Evolutionary conservation across 441 rosid genomes (phyloP).

Genomic region (Croton laevigatus): DNA sequence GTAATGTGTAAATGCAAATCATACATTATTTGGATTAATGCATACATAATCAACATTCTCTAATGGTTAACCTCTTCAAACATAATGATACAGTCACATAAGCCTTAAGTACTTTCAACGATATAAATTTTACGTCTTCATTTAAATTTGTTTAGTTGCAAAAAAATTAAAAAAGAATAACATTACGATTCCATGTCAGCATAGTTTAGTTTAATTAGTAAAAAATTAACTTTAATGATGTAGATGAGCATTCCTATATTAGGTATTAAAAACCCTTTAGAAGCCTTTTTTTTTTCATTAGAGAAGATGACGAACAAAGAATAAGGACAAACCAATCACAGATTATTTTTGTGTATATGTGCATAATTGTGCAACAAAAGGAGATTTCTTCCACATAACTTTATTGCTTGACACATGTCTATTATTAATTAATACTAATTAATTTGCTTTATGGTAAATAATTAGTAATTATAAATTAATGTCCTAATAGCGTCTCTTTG

Average conservation of each 20-base stretch:
- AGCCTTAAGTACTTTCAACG: too few relatives aligned
- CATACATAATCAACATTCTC: too few relatives aligned
- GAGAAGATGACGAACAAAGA: constrained; percentile 19
- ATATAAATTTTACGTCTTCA: too few relatives aligned
- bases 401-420: constrained; percentile 45
- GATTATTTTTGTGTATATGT: constrained; percentile 31
- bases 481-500: constrained; percentile 24
- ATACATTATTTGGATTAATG: too few relatives aligned
- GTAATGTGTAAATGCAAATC: too few relatives aligned
- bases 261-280: constrained; percentile 9
- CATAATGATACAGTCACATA: too few relatives aligned
- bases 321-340: constrained; percentile 44
- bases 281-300: not conserved
- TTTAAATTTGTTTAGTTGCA: too few relatives aligned
- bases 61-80: too few relatives aligned
- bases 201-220: not conserved
- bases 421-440: not conserved
- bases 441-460: constrained; percentile 7
- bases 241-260: constrained; percentile 32
- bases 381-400: constrained; percentile 29
- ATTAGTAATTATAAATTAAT: not conserved
- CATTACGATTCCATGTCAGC: too few relatives aligned
- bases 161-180: too few relatives aligned
- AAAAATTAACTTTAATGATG: constrained; percentile 13
- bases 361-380: constrained; percentile 15